A percentile compares a stretch with the other conserved stretches of the same genome.
phyloP scores from a whole-genome alignment of 768 basidiomycete genomes.

The Mrakia frigida region DNA sequence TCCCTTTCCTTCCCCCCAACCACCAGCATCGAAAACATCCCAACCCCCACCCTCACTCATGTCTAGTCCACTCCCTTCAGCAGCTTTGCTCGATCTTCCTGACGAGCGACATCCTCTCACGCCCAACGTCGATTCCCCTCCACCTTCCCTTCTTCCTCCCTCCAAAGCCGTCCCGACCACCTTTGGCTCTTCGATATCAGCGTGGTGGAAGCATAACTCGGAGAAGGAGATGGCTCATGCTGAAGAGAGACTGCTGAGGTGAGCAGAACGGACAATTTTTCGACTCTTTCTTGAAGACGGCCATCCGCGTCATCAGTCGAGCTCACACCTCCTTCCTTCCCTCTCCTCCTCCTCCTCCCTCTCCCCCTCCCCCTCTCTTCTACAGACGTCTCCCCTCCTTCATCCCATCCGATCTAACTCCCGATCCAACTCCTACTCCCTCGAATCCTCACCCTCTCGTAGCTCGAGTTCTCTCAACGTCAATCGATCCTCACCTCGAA shows the following conservation, averaged over 20 bases:
- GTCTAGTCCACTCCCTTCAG: neutral
- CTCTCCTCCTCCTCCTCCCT: neutral
- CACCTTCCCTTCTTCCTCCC: neutral
- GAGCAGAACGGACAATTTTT: neutral
- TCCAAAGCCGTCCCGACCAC: constrained; percentile 7
- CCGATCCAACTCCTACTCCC: constrained; percentile 16
- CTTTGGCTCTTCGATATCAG: neutral
- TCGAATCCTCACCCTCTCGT: constrained; percentile 17
- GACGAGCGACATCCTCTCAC: constrained; percentile 20
- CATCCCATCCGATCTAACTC: neutral
- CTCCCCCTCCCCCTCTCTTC: neutral
- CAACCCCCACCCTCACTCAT: neutral
- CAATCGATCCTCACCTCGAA: neutral
- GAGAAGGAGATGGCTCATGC: constrained; percentile 25
- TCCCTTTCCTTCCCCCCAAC: neutral
- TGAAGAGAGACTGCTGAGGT: constrained; percentile 30
- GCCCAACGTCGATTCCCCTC: neutral
- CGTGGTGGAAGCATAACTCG: constrained; percentile 24
- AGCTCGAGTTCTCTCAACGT: neutral
- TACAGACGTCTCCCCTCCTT: constrained; percentile 24
- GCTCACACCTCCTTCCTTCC: neutral
- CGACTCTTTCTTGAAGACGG: neutral
- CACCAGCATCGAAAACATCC: neutral
- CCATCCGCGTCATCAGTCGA: neutral
- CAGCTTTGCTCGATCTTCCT: constrained; percentile 12